These are phyloP conservation scores for Nemania sp. DNA, from an alignment of 2,329 filamentous ascomycete species.

Conservation along the genomic window DNA sequence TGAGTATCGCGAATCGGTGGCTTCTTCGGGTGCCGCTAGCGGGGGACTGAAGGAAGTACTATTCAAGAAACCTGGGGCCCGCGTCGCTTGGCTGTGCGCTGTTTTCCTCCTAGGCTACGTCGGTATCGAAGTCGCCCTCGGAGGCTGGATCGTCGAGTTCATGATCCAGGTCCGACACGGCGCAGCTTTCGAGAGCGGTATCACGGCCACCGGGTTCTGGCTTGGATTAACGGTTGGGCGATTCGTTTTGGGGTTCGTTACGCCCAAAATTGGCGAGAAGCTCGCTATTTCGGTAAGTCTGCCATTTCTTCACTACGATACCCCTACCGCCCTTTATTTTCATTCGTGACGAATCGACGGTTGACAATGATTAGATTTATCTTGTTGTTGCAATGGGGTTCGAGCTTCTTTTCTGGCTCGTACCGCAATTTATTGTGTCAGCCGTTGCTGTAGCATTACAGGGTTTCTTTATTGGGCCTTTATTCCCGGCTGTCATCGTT, in stretches of 20 bases:
- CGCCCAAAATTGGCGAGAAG: constrained; percentile 77
- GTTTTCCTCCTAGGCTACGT: constrained; percentile 82
- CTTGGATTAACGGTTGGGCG: constrained; percentile 80
- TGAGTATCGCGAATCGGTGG: constrained; percentile 61
- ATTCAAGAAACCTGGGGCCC: constrained; percentile 56
- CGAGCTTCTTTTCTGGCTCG: constrained; percentile 83
- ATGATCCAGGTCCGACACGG: constrained; percentile 82
- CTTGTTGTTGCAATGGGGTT: constrained; percentile 72
- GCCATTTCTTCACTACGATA: background rate
- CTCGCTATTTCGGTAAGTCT: constrained; percentile 62
- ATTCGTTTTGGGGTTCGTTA: constrained; percentile 78
- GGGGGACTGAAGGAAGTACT: constrained; percentile 55
- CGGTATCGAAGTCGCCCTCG: constrained; percentile 79
- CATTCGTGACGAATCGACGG: background rate
- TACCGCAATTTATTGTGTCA: constrained; percentile 81
- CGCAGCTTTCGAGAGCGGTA: constrained; percentile 74
- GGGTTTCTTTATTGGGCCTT: constrained; percentile 82
- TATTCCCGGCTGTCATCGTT: constrained; percentile 80
- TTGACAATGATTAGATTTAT: constrained; percentile 61
- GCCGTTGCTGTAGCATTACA: constrained; percentile 77
- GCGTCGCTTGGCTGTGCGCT: constrained; percentile 76
- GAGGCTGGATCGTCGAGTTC: constrained; percentile 87
- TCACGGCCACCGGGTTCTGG: constrained; percentile 85
- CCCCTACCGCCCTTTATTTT: background rate
- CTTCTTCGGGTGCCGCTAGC: constrained; percentile 40